Percentiles rank a stretch among this genome's conserved stretches.
These are phyloP conservation scores for Cladophialophora bantiana DNA, from an alignment of 2,329 filamentous ascomycete species.

Conservation along the genomic window DNA sequence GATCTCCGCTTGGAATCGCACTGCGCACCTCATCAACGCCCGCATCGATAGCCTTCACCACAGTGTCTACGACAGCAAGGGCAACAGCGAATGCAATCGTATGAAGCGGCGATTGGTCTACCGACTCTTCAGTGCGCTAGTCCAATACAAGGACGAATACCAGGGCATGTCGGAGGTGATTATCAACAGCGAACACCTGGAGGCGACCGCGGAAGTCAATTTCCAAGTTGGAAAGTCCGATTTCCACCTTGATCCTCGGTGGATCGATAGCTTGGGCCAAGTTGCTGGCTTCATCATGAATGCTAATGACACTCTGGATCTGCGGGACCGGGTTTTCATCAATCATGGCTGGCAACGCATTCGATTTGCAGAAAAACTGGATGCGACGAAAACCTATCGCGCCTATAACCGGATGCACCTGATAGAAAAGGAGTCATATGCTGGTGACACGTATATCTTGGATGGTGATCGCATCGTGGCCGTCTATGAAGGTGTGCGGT, in stretches of 20 bases:
- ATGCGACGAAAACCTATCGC: constrained; percentile 36
- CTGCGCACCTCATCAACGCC: constrained; percentile 1
- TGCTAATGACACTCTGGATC: constrained; percentile 41
- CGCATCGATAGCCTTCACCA: too few relatives aligned
- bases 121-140: constrained; percentile 44
- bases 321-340: constrained; percentile 43
- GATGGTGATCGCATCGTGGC: constrained; percentile 64
- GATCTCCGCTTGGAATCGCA: too few relatives aligned
- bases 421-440: constrained; percentile 41
- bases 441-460: constrained; percentile 65
- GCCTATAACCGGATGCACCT: constrained; percentile 47
- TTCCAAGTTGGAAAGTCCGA: constrained; percentile 40
- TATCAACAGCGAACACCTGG: constrained; percentile 44
- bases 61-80: constrained; percentile 16
- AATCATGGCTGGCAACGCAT: constrained; percentile 47
- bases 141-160: constrained; percentile 44
- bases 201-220: constrained; percentile 43
- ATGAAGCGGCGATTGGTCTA: constrained; percentile 41
- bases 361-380: constrained; percentile 40
- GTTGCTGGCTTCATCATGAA: constrained; percentile 50
- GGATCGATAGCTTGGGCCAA: constrained; percentile 48
- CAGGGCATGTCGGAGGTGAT: constrained; percentile 46
- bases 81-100: constrained; percentile 21
- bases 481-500: constrained; percentile 54
- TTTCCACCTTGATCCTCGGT: constrained; percentile 42